A percentile compares a stretch with the other conserved stretches of the same genome.
Evolutionary conservation across 768 basidiomycete genomes (phyloP).

Genomic region (Amanita rubescens): DNA sequence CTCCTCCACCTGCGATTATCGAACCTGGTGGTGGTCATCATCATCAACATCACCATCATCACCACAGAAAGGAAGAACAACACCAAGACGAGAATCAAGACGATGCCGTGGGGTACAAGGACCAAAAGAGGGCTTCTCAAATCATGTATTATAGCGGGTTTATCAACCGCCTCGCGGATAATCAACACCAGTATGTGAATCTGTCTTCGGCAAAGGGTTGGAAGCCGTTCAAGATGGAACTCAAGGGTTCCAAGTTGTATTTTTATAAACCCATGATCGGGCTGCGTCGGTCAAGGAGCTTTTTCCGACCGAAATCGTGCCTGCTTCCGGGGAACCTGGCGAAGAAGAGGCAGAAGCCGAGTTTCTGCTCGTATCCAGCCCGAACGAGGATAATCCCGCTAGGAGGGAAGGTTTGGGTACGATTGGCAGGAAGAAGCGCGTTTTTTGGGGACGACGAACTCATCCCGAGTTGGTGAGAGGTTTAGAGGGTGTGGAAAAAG

Average conservation of each 20-base stretch:
- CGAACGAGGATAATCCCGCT: slow-evolving; percentile 15
- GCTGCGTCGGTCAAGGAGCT: slow-evolving; percentile 58
- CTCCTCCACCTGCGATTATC: slow-evolving; percentile 39
- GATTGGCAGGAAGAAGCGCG: slow-evolving; percentile 48
- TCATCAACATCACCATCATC: neutral
- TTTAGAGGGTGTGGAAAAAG: slow-evolving; percentile 44
- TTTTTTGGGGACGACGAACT: slow-evolving; percentile 69
- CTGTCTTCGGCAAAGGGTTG: slow-evolving; percentile 56
- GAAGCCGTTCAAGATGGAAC: slow-evolving; percentile 81
- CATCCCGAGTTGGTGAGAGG: slow-evolving; percentile 60
- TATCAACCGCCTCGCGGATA: slow-evolving; percentile 54
- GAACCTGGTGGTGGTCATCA: slow-evolving; percentile 23
- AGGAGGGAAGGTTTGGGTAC: slow-evolving; percentile 27
- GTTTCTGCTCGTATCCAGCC: slow-evolving; percentile 9
- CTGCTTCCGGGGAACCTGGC: slow-evolving; percentile 41
- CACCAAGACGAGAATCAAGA: slow-evolving; percentile 20
- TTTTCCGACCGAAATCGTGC: slow-evolving; percentile 62
- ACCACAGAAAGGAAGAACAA: neutral
- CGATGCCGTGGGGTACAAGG: slow-evolving; percentile 21
- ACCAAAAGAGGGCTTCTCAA: slow-evolving; percentile 61
- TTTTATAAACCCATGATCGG: slow-evolving; percentile 80
- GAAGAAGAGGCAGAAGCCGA: slow-evolving; percentile 6
- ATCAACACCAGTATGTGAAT: slow-evolving; percentile 17
- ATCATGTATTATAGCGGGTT: slow-evolving; percentile 72
- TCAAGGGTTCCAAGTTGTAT: slow-evolving; percentile 80